Conservation (phyloP, 305 asterid genomes). For the Euphrasia arctica region DNA sequence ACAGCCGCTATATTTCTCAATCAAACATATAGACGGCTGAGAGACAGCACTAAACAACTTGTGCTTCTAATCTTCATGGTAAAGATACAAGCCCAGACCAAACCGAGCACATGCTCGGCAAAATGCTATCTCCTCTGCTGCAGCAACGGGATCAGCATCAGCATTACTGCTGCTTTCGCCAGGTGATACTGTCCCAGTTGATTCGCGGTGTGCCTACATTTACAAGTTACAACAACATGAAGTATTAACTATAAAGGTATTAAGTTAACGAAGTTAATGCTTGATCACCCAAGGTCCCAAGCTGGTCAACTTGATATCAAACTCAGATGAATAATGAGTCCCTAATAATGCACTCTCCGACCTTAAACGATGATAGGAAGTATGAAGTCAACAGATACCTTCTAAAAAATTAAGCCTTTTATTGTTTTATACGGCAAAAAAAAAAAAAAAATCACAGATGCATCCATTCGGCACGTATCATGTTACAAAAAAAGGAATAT, state of each 20-base stretch:
- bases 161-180: conserved; percentile 30
- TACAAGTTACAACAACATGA: not conserved
- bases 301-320: not conserved
- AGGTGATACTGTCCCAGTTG: conserved; percentile 74
- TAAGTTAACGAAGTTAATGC: not conserved
- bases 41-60: conserved; percentile 15
- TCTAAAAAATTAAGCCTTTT: not conserved
- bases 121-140: conserved; percentile 92
- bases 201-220: conserved; percentile 86
- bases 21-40: not conserved
- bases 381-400: not conserved
- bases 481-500: too few relatives aligned
- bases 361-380: not conserved
- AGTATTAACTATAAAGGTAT: too few relatives aligned
- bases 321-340: not conserved
- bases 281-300: not conserved
- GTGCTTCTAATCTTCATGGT: conserved; percentile 56
- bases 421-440: not conserved
- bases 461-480: not conserved
- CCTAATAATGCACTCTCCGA: not conserved
- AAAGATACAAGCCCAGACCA: conserved; percentile 92
- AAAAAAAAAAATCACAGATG: not conserved
- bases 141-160: conserved; percentile 79
- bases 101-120: conserved; percentile 95
- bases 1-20: not conserved